Evolutionary conservation across 495 filamentous ascomycete species (phyloP).

Genomic region (Zalerion maritima): DNA sequence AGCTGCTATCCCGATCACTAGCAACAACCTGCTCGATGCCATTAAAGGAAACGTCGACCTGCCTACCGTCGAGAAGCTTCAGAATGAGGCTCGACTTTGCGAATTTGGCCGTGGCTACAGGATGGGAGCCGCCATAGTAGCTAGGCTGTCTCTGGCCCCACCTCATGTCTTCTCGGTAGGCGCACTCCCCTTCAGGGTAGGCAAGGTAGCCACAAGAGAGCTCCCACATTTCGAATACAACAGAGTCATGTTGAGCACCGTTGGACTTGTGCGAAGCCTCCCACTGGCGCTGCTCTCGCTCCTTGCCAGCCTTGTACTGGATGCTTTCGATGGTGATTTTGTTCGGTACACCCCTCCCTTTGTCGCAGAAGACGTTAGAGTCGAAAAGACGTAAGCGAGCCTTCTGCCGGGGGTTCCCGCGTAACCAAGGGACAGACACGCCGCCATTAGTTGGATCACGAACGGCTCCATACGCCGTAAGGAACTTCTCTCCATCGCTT

Average conservation of each 20-base stretch:
- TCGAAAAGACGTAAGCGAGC: slow-evolving; percentile 1
- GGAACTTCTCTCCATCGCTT: slow-evolving; percentile 22
- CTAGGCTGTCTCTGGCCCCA: background rate
- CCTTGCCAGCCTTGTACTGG: too few species aligned
- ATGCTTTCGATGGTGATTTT: background rate
- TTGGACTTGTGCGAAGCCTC: background rate
- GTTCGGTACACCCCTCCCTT: background rate
- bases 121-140: background rate
- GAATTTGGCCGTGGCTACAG: slow-evolving; percentile 1
- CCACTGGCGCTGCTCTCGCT: too few species aligned
- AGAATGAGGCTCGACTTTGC: background rate
- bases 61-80: background rate
- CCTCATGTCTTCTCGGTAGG: slow-evolving; percentile 2
- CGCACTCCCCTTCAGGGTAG: too few species aligned
- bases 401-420: slow-evolving; percentile 7
- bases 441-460: too few species aligned
- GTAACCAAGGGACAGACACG: too few species aligned
- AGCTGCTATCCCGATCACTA: background rate
- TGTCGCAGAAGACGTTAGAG: background rate
- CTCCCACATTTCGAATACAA: background rate
- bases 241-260: background rate
- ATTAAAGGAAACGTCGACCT: slow-evolving; percentile 1
- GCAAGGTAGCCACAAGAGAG: slow-evolving; percentile 3
- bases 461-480: too few species aligned
- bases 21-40: slow-evolving; percentile 1